phyloP scores from a whole-genome alignment of 2,329 filamentous ascomycete genomes.

The Helminthosporium solani region DNA sequence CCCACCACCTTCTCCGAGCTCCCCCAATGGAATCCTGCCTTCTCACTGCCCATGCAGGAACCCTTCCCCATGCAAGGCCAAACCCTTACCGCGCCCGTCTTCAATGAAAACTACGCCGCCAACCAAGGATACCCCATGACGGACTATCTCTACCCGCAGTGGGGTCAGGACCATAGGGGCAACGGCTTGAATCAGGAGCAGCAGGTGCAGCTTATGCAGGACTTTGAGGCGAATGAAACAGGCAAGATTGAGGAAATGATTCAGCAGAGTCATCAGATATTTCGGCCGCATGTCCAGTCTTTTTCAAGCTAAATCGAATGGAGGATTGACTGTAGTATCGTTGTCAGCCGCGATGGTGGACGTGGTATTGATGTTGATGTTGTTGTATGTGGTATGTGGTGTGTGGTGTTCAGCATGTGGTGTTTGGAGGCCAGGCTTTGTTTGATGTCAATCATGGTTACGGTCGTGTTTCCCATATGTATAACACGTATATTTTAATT shows the following conservation, averaged over 20 bases:
- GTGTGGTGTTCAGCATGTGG: too few relatives aligned
- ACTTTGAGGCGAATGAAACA: conserved; percentile 61
- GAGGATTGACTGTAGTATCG: too few relatives aligned
- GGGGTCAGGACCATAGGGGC: conserved; percentile 48
- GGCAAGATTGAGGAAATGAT: conserved; percentile 46
- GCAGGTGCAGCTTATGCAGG: conserved; percentile 79
- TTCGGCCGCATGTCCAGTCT: conserved; percentile 30
- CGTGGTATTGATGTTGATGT: too few relatives aligned
- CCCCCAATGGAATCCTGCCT: conserved; percentile 40
- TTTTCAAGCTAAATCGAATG: conserved; percentile 25
- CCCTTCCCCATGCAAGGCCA: conserved; percentile 13
- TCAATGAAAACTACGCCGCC: conserved; percentile 38
- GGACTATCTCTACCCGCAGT: conserved; percentile 58
- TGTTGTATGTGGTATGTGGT: too few relatives aligned
- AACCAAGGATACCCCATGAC: conserved; percentile 39
- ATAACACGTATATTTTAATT: too few relatives aligned
- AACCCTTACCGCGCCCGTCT: conserved; percentile 30
- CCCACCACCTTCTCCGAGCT: conserved; percentile 41
- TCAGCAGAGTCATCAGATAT: conserved; percentile 42
- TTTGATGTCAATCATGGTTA: too few relatives aligned
- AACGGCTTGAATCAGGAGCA: conserved; percentile 71
- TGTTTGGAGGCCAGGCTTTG: too few relatives aligned
- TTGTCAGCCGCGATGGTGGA: too few relatives aligned
- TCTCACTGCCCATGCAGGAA: conserved; percentile 33
- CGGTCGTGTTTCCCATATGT: too few relatives aligned